Base-by-base conservation (phyloP, 2,329 filamentous ascomycete genomes). In the Fusarium proliferatum region DNA sequence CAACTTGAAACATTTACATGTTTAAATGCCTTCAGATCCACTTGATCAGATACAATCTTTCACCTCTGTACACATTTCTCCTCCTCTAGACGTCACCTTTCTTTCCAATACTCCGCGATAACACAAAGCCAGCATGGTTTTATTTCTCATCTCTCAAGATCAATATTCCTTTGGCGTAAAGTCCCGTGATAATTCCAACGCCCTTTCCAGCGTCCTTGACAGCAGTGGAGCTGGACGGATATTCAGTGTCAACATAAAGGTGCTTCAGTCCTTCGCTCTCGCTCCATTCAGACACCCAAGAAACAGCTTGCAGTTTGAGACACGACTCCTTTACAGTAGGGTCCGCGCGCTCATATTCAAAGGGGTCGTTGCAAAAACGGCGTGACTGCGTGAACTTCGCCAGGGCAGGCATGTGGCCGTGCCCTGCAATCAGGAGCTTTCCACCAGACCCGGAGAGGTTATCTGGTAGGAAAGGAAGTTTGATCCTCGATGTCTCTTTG, bases 381-480 rank as follows among this genome's bases (percentile, higher is more conserved):
- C 84, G 80, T 12, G 79, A 77, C 9, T 69, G 36, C 2, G 80
- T 71, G 49, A 81, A 85, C 45, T 78, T 79, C 4, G 43, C 66
- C 16, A 84, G 70, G 5, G 78, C 77, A 0, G 80, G 79, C 3
- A 80, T 56, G 51, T 85, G 79, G 3, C 83, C 81, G 36, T 86
- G 84, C 0, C 84, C 84, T 0, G 84, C 81, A 23, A 84, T 80
- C 15, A 84, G 66, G 23, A 86, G 79, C n/a, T 76, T 78, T 52
- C 74, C 71, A 42, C 39, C 73, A 28, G 57, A 76, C 6, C 79
- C 53, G 1, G 81, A 81, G 16, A 86, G 76, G 48, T 86, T 86
- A 65, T 86, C 84, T 0, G 83, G 81, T 11, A 82, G 36, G 65
- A 84, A 86, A 1, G 83, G 81, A 5, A 84, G 48, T 12, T 28